phyloP scores from a whole-genome alignment of 371 early-diverging fungal genomes.

The Lichtheimia ornata region DNA sequence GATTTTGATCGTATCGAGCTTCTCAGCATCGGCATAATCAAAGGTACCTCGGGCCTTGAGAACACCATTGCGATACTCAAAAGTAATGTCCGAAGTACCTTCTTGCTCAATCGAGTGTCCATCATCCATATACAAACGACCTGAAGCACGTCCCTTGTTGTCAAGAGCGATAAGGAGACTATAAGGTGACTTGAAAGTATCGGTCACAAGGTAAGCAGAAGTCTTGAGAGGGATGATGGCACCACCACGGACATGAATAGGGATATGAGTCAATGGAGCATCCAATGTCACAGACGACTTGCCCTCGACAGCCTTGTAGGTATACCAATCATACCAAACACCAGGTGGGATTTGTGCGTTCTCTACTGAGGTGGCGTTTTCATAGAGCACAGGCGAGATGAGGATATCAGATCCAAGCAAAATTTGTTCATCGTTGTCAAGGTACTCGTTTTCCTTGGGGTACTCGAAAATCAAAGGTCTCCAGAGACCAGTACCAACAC shows the following conservation, averaged over 20 bases:
- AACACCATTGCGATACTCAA: conserved; percentile 24
- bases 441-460: conserved; percentile 21
- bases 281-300: conserved; percentile 24
- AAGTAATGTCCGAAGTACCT: conserved; percentile 28
- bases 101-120: conserved; percentile 50
- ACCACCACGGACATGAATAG: conserved; percentile 53
- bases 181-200: conserved; percentile 42
- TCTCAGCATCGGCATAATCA: conserved; percentile 27
- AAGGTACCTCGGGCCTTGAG: conserved; percentile 31
- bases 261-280: conserved; percentile 50
- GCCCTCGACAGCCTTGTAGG: conserved; percentile 12
- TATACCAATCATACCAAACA: conserved; percentile 58
- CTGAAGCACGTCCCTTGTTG: conserved; percentile 36
- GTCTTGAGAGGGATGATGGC: conserved; percentile 55
- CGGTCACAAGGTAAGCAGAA: conserved; percentile 40
- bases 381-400: conserved; percentile 57
- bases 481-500: conserved; percentile 47
- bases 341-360: conserved; percentile 56
- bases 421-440: conserved; percentile 35
- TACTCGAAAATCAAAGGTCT: conserved; percentile 43
- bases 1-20: conserved; percentile 20
- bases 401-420: conserved; percentile 49
- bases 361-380: conserved; percentile 38
- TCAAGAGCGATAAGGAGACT: conserved; percentile 56
- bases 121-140: conserved; percentile 61